Evolutionary conservation across 805 yeast species (phyloP).

Genomic region (Candida arabinofermentans): DNA sequence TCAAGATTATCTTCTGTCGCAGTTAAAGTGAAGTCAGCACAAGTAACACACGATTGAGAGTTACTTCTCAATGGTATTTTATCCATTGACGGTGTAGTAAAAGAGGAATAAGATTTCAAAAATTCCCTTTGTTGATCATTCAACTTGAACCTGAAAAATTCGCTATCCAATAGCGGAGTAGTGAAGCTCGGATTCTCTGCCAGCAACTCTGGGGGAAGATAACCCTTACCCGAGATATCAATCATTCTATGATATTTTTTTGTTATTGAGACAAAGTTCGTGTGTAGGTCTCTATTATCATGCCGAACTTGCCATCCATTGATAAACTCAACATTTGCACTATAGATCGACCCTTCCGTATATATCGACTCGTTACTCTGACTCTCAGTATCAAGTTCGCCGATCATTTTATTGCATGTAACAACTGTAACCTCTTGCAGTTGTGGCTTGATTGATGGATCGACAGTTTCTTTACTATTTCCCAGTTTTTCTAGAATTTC

Average conservation of each 20-base stretch:
- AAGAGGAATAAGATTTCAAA: slow-evolving; percentile 29
- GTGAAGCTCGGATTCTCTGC: slow-evolving; percentile 21
- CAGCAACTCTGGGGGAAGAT: slow-evolving; percentile 13
- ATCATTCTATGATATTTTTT: slow-evolving; percentile 18
- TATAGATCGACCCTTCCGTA: slow-evolving; percentile 17
- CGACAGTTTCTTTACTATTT: slow-evolving; percentile 10
- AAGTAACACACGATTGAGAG: slow-evolving; percentile 26
- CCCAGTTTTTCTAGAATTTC: slow-evolving; percentile 9
- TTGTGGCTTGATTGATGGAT: slow-evolving; percentile 16
- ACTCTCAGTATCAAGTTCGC: slow-evolving; percentile 5
- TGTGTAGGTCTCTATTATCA: slow-evolving; percentile 25
- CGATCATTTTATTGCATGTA: slow-evolving; percentile 25
- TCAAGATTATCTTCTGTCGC: slow-evolving; percentile 17
- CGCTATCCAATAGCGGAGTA: slow-evolving; percentile 15
- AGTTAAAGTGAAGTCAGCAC: slow-evolving; percentile 25
- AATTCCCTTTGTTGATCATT: slow-evolving; percentile 21
- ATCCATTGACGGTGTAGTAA: slow-evolving; percentile 24
- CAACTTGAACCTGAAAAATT: slow-evolving; percentile 19
- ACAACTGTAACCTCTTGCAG: slow-evolving; percentile 23
- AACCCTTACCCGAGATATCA: slow-evolving; percentile 24
- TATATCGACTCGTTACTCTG: slow-evolving; percentile 5
- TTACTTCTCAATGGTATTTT: slow-evolving; percentile 25
- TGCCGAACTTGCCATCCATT: slow-evolving; percentile 32
- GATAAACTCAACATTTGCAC: slow-evolving; percentile 29
- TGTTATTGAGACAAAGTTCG: slow-evolving; percentile 26